Base-by-base conservation (phyloP, 768 basidiomycete species). In the Leccinum uliginosum region DNA sequence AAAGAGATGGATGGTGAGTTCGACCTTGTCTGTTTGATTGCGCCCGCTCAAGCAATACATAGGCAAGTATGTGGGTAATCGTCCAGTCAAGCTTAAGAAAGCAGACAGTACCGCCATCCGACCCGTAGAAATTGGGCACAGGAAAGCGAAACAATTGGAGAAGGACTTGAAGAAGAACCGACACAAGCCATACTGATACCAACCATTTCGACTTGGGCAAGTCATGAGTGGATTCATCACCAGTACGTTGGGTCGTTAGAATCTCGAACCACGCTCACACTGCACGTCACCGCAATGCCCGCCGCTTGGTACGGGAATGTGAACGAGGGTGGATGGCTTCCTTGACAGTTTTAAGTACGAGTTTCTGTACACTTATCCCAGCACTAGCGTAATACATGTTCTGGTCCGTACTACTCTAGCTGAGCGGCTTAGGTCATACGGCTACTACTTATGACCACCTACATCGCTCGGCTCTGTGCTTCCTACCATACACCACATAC, bases 1-100 rank as follows among this genome's bases (percentile, higher is more conserved):
- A 98, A 98, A 71, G 95, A 98, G 72, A 98, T 97, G 95, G 94
- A 98, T 72, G 96, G 95, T 91, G 63, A 34, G 89, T 70, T 1
- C 44, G 40, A 52, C 29, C 29, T 53, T 55, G 10, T 46, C 4
- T 12, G 26, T 23, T 27, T 12, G 9, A 15, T 50, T 46, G 26
- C 51, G 32, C 27, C 38, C 51, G 51, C 15, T 63, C 35, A 65
- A 50, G 30, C 40, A 17, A 35, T 26, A 14, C 40, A 75, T 48
- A 87, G 95, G 95, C 60, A 98, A 98, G 78, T 99, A 99, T 73
- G 95, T 99, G 51, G 97, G 97, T 44, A 96, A 96, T 67, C 83
- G 97, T 52, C 97, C 97, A n/a, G 85, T 99, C 63, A 91, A 91
- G 68, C 81, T 99, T 59, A 94, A 91, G 76, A 98, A 97, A 72